Percentiles rank a stretch among this genome's conserved stretches.
Conservation (phyloP, 2,329 filamentous ascomycete species). For the Penicillium thymicola region DNA sequence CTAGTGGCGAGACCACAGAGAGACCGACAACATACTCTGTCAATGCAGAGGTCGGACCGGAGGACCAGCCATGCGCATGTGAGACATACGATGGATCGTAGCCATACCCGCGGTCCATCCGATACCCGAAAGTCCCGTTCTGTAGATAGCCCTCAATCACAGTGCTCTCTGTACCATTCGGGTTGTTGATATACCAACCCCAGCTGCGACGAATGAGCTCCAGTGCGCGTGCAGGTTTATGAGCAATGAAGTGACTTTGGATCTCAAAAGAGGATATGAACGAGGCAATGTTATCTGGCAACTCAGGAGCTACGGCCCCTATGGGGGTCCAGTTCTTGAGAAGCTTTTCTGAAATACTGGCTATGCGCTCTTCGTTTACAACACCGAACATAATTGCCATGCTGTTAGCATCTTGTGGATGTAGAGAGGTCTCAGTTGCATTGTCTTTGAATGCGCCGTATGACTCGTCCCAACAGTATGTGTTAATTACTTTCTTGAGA, state of each 20-base stretch:
- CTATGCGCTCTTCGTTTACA: conserved; percentile 34
- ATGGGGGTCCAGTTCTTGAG: conserved; percentile 55
- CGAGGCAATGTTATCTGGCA: conserved; percentile 56
- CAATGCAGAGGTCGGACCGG: conserved; percentile 43
- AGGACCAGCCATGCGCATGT: conserved; percentile 45
- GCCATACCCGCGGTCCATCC: conserved; percentile 51
- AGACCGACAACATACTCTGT: conserved; percentile 48
- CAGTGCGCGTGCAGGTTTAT: conserved; percentile 51
- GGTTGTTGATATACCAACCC: conserved; percentile 60
- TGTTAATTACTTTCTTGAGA: conserved; percentile 48
- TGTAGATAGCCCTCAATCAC: conserved; percentile 58
- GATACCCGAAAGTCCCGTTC: conserved; percentile 58
- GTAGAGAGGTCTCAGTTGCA: conserved; percentile 48
- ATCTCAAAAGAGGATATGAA: conserved; percentile 61
- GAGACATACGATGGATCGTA: conserved; percentile 46
- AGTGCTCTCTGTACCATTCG: conserved; percentile 57
- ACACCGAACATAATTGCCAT: conserved; percentile 53
- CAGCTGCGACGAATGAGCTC: conserved; percentile 55
- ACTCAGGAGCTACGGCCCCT: conserved; percentile 55
- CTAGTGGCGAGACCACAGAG: conserved; percentile 39
- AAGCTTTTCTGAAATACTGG: conserved; percentile 46
- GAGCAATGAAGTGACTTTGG: conserved; percentile 53
- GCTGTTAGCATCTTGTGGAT: conserved; percentile 61
- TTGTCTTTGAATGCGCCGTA: conserved; percentile 56
- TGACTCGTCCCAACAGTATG: conserved; percentile 48